Percentiles rank a stretch among this genome's conserved stretches.
Conservation (phyloP, 1,284 basidiomycete species). For the Vanrija sp. region DNA sequence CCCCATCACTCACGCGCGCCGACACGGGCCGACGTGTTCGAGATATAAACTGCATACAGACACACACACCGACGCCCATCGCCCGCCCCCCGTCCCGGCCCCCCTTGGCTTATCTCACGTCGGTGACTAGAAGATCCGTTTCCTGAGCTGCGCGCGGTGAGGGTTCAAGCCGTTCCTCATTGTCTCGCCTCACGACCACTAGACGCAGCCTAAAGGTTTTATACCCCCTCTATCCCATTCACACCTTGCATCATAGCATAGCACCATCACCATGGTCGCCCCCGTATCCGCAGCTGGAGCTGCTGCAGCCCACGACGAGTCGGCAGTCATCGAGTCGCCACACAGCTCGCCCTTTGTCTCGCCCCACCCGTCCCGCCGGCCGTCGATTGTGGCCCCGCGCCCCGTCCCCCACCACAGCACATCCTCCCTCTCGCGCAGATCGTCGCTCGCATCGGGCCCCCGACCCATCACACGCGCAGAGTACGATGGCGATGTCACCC, state of each 20-base stretch:
- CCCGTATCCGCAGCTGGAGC: too few species aligned
- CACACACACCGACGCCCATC: too few species aligned
- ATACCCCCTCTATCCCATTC: too few species aligned
- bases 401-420: slow-evolving; percentile 3
- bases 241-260: not conserved
- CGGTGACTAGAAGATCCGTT: too few species aligned
- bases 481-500: slow-evolving; percentile 39
- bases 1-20: too few species aligned
- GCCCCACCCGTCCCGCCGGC: slow-evolving; percentile 22
- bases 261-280: slow-evolving; percentile 3
- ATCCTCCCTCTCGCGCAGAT: slow-evolving; percentile 27
- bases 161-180: too few species aligned
- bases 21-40: too few species aligned
- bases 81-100: too few species aligned
- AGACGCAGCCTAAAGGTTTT: not conserved
- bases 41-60: too few species aligned
- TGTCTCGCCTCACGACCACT: not conserved
- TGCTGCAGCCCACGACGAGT: slow-evolving; percentile 1
- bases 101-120: too few species aligned
- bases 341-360: slow-evolving; percentile 15
- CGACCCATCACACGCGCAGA: slow-evolving; percentile 36
- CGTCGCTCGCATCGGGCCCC: slow-evolving; percentile 35
- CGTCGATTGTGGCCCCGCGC: slow-evolving; percentile 17
- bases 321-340: slow-evolving; percentile 16
- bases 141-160: too few species aligned